Evolutionary conservation across 208 protist genomes (phyloP).

Genomic region (Phytomonas sp.): DNA sequence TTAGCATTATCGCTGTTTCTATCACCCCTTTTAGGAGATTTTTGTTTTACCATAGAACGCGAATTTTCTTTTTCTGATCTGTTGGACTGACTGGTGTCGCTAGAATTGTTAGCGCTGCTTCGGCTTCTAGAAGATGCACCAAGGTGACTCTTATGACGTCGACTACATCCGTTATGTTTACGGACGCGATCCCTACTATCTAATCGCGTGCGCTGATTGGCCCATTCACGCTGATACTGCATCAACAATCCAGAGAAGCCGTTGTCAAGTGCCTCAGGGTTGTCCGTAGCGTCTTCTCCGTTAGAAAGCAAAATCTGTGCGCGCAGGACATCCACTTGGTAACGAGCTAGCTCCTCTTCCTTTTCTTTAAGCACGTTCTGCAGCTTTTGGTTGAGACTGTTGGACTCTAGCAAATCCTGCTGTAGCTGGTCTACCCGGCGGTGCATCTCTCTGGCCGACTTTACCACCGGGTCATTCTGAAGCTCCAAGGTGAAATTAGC

Average conservation of each 20-base stretch:
- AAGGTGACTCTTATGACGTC: neutral
- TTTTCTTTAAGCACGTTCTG: conserved; percentile 43
- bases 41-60: neutral
- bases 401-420: conserved; percentile 40
- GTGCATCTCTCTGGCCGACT: conserved; percentile 66
- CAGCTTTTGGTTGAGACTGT: conserved; percentile 33
- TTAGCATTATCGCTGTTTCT: neutral
- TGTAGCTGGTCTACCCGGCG: conserved; percentile 49
- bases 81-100: neutral
- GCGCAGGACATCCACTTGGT: conserved; percentile 64
- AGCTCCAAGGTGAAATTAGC: conserved; percentile 80
- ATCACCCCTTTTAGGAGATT: neutral
- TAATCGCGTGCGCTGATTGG: neutral
- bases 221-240: neutral
- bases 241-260: neutral
- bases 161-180: neutral
- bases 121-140: conserved; percentile 2
- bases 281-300: conserved; percentile 4
- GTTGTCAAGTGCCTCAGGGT: conserved; percentile 3
- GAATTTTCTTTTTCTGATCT: neutral
- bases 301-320: conserved; percentile 24
- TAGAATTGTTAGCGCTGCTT: conserved; percentile 8
- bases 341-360: conserved; percentile 63
- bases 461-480: conserved; percentile 75
- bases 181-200: neutral